A percentile compares a stretch with the other conserved stretches of the same genome.
Evolutionary conservation across 805 yeast genomes (phyloP).

Genomic region (Sugiyamaella marilandica): DNA sequence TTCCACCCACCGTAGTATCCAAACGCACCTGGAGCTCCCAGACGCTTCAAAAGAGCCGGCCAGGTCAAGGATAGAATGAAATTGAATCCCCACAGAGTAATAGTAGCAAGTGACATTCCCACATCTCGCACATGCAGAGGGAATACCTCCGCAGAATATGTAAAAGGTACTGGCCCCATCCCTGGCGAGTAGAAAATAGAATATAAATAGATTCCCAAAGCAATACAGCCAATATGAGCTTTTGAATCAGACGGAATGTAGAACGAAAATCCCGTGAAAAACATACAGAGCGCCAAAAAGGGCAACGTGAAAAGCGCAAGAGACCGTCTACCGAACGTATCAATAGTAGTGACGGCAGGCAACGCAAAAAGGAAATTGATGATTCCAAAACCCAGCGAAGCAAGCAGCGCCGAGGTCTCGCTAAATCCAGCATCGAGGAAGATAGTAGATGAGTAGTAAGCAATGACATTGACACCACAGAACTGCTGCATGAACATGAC

Average conservation of each 20-base stretch:
- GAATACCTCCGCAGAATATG: conserved; percentile 81
- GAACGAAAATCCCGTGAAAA: conserved; percentile 56
- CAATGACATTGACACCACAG: conserved; percentile 86
- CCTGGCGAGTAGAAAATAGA: conserved; percentile 75
- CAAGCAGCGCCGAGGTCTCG: conserved; percentile 59
- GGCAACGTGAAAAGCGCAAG: conserved; percentile 57
- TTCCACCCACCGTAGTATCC: conserved; percentile 90
- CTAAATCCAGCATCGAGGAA: conserved; percentile 64
- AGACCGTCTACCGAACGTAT: conserved; percentile 66
- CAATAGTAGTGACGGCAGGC: conserved; percentile 79
- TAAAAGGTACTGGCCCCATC: conserved; percentile 87
- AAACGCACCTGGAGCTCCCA: conserved; percentile 79
- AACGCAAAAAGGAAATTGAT: conserved; percentile 74
- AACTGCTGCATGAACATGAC: conserved; percentile 85
- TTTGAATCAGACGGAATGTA: conserved; percentile 49
- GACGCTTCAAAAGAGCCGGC: conserved; percentile 64
- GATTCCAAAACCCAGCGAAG: conserved; percentile 85
- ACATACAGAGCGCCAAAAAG: conserved; percentile 50
- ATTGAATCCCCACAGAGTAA: conserved; percentile 48
- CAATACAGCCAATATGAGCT: conserved; percentile 58
- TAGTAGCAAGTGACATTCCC: conserved; percentile 77
- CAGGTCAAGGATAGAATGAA: conserved; percentile 67
- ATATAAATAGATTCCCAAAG: conserved; percentile 70
- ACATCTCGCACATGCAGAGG: conserved; percentile 74
- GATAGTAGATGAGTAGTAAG: conserved; percentile 76